phyloP scores from a whole-genome alignment of 306 rosid genomes.

The Gleditsia sinensis region DNA sequence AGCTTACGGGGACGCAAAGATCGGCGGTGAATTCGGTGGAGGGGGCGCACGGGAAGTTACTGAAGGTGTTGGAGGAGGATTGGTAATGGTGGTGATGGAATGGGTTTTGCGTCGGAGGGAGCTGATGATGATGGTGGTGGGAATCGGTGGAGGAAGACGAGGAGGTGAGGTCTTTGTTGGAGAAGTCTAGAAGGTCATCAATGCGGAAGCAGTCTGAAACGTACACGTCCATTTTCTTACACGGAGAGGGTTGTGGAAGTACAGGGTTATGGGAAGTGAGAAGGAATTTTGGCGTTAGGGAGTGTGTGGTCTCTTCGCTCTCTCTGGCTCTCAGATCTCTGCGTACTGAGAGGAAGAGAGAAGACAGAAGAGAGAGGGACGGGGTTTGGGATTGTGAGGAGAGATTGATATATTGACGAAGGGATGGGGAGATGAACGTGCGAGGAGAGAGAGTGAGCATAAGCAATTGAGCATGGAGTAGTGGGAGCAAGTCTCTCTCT shows the following conservation, averaged over 20 bases:
- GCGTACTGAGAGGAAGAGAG: neutral
- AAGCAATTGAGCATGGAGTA: neutral
- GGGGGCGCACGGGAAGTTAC: neutral
- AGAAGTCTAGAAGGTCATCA: conserved; percentile 56
- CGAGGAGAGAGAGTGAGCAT: neutral
- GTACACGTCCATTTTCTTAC: conserved; percentile 1
- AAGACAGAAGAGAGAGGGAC: neutral
- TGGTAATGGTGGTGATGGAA: neutral
- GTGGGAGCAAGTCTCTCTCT: too few relatives aligned
- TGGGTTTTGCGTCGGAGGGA: conserved; percentile 17
- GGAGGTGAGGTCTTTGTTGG: conserved; percentile 37
- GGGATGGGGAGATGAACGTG: conserved; percentile 26
- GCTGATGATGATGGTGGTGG: neutral
- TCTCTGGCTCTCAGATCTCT: neutral
- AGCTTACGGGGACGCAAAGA: conserved; percentile 48
- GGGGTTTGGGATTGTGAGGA: neutral
- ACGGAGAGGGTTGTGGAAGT: neutral
- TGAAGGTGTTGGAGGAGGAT: neutral
- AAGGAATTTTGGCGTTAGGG: too few relatives aligned
- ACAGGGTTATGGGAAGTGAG: too few relatives aligned
- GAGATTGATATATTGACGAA: conserved; percentile 2
- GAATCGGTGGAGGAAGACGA: neutral
- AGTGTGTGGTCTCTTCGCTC: neutral
- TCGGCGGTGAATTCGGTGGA: neutral
- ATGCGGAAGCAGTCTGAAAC: conserved; percentile 40